These are phyloP conservation scores for Cornus florida DNA, from an alignment of 148 eudicot species.

Conservation along the genomic window DNA sequence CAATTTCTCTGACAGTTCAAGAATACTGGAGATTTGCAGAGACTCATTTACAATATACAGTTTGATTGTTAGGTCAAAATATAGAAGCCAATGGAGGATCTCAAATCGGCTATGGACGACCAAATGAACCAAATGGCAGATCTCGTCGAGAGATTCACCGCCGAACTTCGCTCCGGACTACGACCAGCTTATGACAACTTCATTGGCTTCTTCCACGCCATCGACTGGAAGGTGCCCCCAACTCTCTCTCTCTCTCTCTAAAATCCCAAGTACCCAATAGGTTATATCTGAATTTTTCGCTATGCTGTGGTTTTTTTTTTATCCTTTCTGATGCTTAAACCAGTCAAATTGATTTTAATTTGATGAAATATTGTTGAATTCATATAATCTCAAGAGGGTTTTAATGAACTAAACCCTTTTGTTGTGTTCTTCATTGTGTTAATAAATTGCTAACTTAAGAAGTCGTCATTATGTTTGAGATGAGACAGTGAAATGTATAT, in stretches of 20 bases:
- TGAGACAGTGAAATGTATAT: neutral
- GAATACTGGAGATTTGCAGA: neutral
- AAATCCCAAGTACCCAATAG: neutral
- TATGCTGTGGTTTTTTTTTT: neutral
- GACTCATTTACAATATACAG: neutral
- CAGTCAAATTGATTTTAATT: too few relatives aligned
- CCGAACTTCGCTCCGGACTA: conserved; percentile 66
- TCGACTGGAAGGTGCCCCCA: conserved; percentile 79
- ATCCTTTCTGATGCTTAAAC: neutral
- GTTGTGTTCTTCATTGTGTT: too few relatives aligned
- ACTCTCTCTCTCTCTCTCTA: neutral
- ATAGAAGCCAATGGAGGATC: conserved; percentile 56
- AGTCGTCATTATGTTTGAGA: neutral
- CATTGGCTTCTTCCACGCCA: conserved; percentile 86
- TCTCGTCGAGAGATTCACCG: conserved; percentile 58
- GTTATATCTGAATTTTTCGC: neutral
- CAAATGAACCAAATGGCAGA: conserved; percentile 88
- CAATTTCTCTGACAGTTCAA: neutral
- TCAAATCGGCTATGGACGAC: conserved; percentile 60
- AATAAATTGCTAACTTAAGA: neutral
- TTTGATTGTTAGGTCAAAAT: neutral
- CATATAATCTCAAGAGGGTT: neutral
- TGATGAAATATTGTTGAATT: neutral
- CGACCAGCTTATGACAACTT: conserved; percentile 77
- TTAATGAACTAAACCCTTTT: neutral